Evolutionary conservation across 345 rosid species (phyloP).

Genomic region (Acer negundo): DNA sequence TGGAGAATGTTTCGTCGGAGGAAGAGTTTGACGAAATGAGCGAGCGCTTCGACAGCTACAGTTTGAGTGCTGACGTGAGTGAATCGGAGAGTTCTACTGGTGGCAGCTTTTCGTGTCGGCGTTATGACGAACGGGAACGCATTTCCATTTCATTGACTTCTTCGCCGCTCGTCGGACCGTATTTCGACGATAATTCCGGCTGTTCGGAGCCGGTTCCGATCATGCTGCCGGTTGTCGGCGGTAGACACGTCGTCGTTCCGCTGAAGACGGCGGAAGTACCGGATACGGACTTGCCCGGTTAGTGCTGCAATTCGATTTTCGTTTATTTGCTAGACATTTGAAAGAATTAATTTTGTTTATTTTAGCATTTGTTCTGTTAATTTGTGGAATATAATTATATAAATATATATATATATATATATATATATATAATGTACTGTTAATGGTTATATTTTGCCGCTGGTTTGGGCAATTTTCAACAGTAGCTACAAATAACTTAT

Average conservation of each 20-base stretch:
- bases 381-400: background rate
- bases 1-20: constrained; percentile 35
- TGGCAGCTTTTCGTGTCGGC: constrained; percentile 23
- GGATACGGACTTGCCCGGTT: constrained; percentile 25
- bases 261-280: constrained; percentile 13
- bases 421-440: too few species aligned
- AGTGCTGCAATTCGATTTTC: background rate
- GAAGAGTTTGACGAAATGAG: constrained; percentile 29
- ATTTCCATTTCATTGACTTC: constrained; percentile 24
- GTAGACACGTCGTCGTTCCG: constrained; percentile 21
- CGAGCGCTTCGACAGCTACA: constrained; percentile 33
- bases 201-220: constrained; percentile 22
- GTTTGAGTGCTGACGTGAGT: constrained; percentile 37
- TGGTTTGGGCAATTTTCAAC: background rate
- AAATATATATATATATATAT: too few species aligned
- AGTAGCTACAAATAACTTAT: background rate
- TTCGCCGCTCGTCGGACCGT: constrained; percentile 13
- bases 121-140: background rate
- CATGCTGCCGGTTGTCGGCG: constrained; percentile 23
- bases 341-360: background rate
- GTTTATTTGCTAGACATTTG: too few species aligned
- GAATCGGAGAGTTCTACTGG: constrained; percentile 34
- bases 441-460: background rate
- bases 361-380: background rate
- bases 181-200: background rate